Evolutionary conservation across 2,329 filamentous ascomycete genomes (phyloP), one percentile per base, ranked within the genome.

Genomic region (Trichophyton equinum): DNA sequence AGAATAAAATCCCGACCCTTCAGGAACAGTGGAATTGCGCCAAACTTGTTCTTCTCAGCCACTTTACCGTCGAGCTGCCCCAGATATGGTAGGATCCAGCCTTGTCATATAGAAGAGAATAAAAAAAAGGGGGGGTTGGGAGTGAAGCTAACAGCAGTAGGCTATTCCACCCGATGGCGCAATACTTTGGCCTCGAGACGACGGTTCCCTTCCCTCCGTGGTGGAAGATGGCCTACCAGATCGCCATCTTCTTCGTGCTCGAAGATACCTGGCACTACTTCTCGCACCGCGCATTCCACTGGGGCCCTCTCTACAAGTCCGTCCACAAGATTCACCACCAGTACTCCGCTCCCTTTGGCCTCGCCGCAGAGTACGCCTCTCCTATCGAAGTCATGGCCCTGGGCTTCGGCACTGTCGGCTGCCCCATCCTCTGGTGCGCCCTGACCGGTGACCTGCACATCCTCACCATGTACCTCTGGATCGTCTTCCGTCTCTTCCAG

Each of bases 281-380:
- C 86, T 85, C 85, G 67, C 94, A 99, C 78, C 90, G 94, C 68
- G 84, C 83, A 49, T 85, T 99, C 77, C 94, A 99, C 81, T 95
- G 90, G 79, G 91, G 89, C 22, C 89, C 91, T 44, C 85, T 99
- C 4, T 99, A 99, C 85, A 95, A 91, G 80, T 83, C 86, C 71
- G 89, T 99, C 70, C 94, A 99, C 83, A 99, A 99, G 81, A 91
- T 99, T 68, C 94, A 99, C 79, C 94, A 99, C 80, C 92, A 94
- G 71, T 99, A 99, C 80, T 96, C 91, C 42, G 94, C 94, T 11
- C 94, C 94, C 18, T 99, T 99, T 72, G 94, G 94, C 67, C 81
- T 99, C 59, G 92, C 94, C 20, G 92, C 94, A 61, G 94, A 99
- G 77, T 99, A 99, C 75, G 94, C 94, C 5, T 96, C 92, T 49